A percentile compares a stretch with the other conserved stretches of the same genome.
Conservation (phyloP, 1,139 yeast species). For the Kazachstania sp. region DNA sequence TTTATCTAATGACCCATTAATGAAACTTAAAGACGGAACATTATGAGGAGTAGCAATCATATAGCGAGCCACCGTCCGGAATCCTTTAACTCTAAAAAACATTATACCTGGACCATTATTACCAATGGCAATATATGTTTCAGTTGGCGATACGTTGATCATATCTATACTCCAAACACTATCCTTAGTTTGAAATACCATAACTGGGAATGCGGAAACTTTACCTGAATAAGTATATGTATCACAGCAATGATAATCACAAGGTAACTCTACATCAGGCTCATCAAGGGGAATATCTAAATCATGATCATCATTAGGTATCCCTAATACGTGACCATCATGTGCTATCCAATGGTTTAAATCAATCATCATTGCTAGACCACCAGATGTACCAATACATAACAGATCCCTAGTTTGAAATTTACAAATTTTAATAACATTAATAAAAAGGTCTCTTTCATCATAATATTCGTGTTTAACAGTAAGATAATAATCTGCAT, state of each 20-base stretch:
- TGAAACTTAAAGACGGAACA: conserved; percentile 16
- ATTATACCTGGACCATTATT: conserved; percentile 21
- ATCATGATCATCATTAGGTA: no score
- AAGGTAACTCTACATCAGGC: no score
- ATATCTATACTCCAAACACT: conserved; percentile 25
- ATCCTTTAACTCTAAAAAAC: conserved; percentile 7
- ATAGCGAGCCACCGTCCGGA: not conserved
- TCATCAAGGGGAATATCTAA: no score
- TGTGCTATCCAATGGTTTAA: conserved; percentile 3
- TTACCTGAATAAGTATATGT: not conserved
- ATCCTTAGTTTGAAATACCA: conserved; percentile 9
- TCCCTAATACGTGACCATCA: not conserved
- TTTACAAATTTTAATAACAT: conserved; percentile 14
- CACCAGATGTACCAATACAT: conserved; percentile 13
- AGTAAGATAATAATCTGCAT: no score
- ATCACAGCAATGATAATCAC: not conserved
- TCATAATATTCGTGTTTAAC: no score
- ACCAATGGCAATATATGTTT: conserved; percentile 17
- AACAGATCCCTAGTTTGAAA: conserved; percentile 13
- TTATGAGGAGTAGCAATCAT: conserved; percentile 14
- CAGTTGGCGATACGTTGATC: conserved; percentile 4
- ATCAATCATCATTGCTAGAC: conserved; percentile 10
- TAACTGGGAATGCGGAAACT: not conserved
- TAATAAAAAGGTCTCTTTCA: not conserved
- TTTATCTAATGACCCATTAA: conserved; percentile 8